phyloP scores from a whole-genome alignment of 352 stramenopile species.

The Phytophthora pisi region DNA sequence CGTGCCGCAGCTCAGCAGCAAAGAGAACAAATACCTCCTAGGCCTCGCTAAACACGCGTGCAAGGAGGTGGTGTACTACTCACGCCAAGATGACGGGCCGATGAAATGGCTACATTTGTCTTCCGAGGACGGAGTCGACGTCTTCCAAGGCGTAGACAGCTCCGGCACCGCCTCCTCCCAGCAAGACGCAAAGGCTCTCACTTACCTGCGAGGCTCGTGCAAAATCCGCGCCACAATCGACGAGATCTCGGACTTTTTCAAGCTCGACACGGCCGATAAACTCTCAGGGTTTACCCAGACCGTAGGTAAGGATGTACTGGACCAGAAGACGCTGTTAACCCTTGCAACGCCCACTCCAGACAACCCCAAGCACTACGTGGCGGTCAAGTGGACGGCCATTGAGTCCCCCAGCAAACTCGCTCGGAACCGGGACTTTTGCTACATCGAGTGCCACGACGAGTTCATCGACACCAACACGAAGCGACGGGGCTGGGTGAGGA shows the following conservation, averaged over 20 bases:
- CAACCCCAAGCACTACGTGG: slow-evolving; percentile 87
- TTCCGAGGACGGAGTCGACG: slow-evolving; percentile 71
- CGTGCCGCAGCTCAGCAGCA: slow-evolving; percentile 57
- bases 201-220: slow-evolving; percentile 70
- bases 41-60: slow-evolving; percentile 77
- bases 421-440: slow-evolving; percentile 83
- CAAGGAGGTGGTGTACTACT: slow-evolving; percentile 89
- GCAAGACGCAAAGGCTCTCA: slow-evolving; percentile 47
- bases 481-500: slow-evolving; percentile 76
- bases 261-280: slow-evolving; percentile 75
- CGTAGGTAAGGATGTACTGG: slow-evolving; percentile 77
- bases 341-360: slow-evolving; percentile 64
- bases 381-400: slow-evolving; percentile 81
- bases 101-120: slow-evolving; percentile 83
- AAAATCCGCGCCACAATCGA: slow-evolving; percentile 81
- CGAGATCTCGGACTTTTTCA: slow-evolving; percentile 84
- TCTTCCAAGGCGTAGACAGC: slow-evolving; percentile 77
- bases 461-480: slow-evolving; percentile 79
- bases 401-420: slow-evolving; percentile 79
- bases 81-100: slow-evolving; percentile 61
- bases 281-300: slow-evolving; percentile 71
- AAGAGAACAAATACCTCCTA: slow-evolving; percentile 73
- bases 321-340: slow-evolving; percentile 79
- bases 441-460: slow-evolving; percentile 85
- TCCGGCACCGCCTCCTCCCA: slow-evolving; percentile 17